A percentile compares a stretch with the other conserved stretches of the same genome.
These are phyloP conservation scores for Lipomyces spencermartinsiae DNA, from an alignment of 805 yeast species.

Conservation along the genomic window DNA sequence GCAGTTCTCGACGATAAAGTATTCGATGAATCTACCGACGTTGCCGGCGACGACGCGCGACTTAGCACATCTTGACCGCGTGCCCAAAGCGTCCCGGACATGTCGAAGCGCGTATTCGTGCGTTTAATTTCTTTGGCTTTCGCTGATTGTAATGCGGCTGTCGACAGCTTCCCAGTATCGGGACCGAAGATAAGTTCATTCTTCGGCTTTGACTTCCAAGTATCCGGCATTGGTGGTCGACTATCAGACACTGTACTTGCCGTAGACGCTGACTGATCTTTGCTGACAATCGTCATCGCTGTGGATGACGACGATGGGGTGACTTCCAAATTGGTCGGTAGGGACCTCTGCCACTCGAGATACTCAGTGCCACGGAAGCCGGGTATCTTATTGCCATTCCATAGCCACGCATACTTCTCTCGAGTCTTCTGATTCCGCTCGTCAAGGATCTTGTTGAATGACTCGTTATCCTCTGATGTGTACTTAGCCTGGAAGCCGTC, in stretches of 20 bases:
- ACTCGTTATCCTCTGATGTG: slow-evolving; percentile 45
- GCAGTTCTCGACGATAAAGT: slow-evolving; percentile 1
- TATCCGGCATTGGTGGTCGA: slow-evolving; percentile 23
- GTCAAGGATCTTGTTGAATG: slow-evolving; percentile 41
- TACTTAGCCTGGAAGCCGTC: slow-evolving; percentile 41
- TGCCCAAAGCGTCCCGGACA: neutral
- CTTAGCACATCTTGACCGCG: neutral
- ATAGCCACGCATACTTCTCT: slow-evolving; percentile 39
- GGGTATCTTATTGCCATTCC: slow-evolving; percentile 33
- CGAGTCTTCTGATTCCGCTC: slow-evolving; percentile 35
- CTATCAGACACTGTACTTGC: neutral
- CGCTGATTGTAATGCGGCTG: slow-evolving; percentile 7
- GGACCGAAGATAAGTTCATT: slow-evolving; percentile 29
- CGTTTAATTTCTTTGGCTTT: slow-evolving; percentile 21
- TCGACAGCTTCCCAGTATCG: slow-evolving; percentile 6
- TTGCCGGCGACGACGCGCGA: neutral
- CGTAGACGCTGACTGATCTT: slow-evolving; percentile 5
- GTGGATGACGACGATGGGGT: neutral
- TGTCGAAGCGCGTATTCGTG: slow-evolving; percentile 24
- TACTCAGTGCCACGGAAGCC: slow-evolving; percentile 16
- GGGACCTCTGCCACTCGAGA: slow-evolving; percentile 12
- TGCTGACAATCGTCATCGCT: neutral
- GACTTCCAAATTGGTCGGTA: neutral
- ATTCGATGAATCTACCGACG: slow-evolving; percentile 7
- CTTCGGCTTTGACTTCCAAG: slow-evolving; percentile 18